Evolutionary conservation across 768 basidiomycete genomes (phyloP).

Genomic region (Trametes elegans): DNA sequence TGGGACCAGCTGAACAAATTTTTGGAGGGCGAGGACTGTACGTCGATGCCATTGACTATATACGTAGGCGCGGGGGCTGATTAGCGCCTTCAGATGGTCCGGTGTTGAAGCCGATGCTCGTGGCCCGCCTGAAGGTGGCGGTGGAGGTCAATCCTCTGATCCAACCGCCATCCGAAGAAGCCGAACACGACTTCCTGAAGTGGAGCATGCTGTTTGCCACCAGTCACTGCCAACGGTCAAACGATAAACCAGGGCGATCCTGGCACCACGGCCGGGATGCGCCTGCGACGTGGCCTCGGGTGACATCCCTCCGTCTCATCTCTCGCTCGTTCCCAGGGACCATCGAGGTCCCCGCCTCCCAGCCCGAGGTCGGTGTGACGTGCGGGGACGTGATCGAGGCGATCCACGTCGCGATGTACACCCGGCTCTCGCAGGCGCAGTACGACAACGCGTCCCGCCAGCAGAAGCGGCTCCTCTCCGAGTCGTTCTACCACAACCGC

Average conservation of each 20-base stretch:
- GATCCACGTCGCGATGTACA: slow-evolving; percentile 50
- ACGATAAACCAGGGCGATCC: slow-evolving; percentile 56
- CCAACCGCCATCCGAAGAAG: slow-evolving; percentile 39
- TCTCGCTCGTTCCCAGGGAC: slow-evolving; percentile 56
- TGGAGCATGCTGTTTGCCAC: slow-evolving; percentile 77
- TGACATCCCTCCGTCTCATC: slow-evolving; percentile 50
- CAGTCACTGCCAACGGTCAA: slow-evolving; percentile 57
- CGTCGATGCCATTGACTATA: slow-evolving; percentile 16
- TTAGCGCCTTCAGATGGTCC: slow-evolving; percentile 54
- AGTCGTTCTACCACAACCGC: slow-evolving; percentile 64
- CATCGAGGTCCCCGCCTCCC: slow-evolving; percentile 45
- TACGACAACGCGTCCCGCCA: slow-evolving; percentile 40
- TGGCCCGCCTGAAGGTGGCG: slow-evolving; percentile 45
- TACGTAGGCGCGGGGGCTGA: slow-evolving; percentile 10
- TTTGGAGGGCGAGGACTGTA: slow-evolving; percentile 43
- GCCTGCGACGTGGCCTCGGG: slow-evolving; percentile 65
- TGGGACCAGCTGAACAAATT: slow-evolving; percentile 35
- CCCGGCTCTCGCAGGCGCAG: slow-evolving; percentile 50
- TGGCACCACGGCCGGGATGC: slow-evolving; percentile 65
- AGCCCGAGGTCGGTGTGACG: slow-evolving; percentile 53
- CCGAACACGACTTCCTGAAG: slow-evolving; percentile 47
- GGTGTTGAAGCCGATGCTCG: slow-evolving; percentile 61
- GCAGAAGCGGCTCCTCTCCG: slow-evolving; percentile 43
- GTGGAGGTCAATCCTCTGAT: slow-evolving; percentile 64
- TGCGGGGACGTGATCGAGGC: slow-evolving; percentile 65